Evolutionary conservation across 2,329 filamentous ascomycete genomes (phyloP).

Genomic region (Ophiostoma sp.): DNA sequence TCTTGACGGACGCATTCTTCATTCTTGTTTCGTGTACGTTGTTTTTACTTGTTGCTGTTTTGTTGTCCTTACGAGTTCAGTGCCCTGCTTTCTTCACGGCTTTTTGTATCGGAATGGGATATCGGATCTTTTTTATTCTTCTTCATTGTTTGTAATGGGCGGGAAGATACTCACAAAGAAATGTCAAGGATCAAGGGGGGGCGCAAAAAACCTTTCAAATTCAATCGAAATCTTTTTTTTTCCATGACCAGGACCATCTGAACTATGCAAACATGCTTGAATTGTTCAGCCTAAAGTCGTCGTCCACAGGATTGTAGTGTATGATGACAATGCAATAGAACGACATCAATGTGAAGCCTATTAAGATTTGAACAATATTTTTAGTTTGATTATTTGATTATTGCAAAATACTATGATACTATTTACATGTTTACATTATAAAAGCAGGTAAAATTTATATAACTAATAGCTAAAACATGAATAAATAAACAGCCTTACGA

Average conservation of each 20-base stretch:
- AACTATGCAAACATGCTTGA: no score
- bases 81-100: neutral
- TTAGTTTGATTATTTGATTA: no score
- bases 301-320: no score
- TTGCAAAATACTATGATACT: no score
- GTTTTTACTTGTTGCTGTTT: neutral
- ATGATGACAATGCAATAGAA: no score
- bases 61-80: neutral
- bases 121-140: conserved; percentile 6
- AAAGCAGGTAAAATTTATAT: no score
- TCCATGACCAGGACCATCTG: neutral
- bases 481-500: no score
- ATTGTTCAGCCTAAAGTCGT: no score
- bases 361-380: no score
- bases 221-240: neutral
- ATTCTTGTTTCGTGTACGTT: conserved; percentile 1
- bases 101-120: conserved; percentile 18
- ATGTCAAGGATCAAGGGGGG: conserved; percentile 3
- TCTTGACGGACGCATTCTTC: neutral
- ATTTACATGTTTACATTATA: no score
- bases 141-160: conserved; percentile 7
- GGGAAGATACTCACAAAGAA: conserved; percentile 13
- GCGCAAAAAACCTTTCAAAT: neutral
- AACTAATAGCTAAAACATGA: no score
- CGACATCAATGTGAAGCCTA: no score